Evolutionary conservation across 2,329 filamentous ascomycete genomes (phyloP).

Genomic region (Cercospora sesami): DNA sequence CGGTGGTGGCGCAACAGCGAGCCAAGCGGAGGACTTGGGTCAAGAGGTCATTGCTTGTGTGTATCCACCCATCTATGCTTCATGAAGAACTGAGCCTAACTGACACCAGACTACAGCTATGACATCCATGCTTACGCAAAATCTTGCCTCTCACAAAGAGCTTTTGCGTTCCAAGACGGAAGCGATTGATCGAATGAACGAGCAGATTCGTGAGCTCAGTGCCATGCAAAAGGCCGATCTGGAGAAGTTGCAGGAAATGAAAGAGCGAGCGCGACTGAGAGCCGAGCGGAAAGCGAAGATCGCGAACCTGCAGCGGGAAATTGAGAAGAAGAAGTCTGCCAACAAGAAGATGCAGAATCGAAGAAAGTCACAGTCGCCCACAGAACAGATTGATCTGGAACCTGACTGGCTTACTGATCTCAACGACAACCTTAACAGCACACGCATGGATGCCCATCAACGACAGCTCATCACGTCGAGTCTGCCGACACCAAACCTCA

Average conservation of each 20-base stretch:
- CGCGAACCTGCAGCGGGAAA: conserved; percentile 76
- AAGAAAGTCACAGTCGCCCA: conserved; percentile 44
- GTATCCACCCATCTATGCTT: conserved; percentile 40
- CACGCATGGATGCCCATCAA: conserved; percentile 24
- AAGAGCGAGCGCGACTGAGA: conserved; percentile 63
- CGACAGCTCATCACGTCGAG: conserved; percentile 31
- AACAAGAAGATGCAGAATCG: conserved; percentile 45
- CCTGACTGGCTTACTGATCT: conserved; percentile 44
- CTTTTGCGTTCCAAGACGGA: conserved; percentile 83
- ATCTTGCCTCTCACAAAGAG: conserved; percentile 73
- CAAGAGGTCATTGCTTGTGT: conserved; percentile 77
- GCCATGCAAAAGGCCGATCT: conserved; percentile 75
- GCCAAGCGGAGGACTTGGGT: conserved; percentile 67
- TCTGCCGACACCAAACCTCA: conserved; percentile 30
- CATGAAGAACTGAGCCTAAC: conserved; percentile 18
- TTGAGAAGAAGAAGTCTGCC: conserved; percentile 25
- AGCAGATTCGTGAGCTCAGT: conserved; percentile 76
- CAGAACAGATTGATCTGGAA: conserved; percentile 23
- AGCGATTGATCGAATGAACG: conserved; percentile 77
- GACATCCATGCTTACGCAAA: conserved; percentile 75
- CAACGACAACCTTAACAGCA: conserved; percentile 15
- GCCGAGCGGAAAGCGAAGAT: conserved; percentile 69
- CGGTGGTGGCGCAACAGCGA: conserved; percentile 42
- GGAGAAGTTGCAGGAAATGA: conserved; percentile 69
- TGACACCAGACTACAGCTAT: conserved; percentile 59